Conservation (phyloP, 768 basidiomycete species). For the Cyclocybe cylindracea region DNA sequence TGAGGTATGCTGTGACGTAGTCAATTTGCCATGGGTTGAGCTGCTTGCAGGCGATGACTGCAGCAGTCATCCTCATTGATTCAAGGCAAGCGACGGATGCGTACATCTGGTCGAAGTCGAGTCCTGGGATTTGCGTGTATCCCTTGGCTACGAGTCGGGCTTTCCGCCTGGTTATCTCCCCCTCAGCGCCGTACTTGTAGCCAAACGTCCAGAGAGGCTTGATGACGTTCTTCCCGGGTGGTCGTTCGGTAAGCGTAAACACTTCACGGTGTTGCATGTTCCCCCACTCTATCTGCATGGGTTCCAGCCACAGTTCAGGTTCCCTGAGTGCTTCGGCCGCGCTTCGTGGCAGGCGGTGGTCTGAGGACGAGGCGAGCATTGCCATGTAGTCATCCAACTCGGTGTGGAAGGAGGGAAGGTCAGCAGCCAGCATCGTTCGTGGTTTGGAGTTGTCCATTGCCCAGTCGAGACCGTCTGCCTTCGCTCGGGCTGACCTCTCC, state of each 20-base stretch:
- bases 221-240: constrained; percentile 18
- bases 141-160: constrained; percentile 22
- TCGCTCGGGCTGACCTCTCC: too few relatives aligned
- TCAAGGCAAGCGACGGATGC: constrained; percentile 18
- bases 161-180: constrained; percentile 29
- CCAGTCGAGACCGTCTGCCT: too few relatives aligned
- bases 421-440: too few relatives aligned
- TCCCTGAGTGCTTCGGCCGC: background rate
- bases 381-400: background rate
- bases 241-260: constrained; percentile 12
- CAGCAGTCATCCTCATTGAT: constrained; percentile 19
- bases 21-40: constrained; percentile 34
- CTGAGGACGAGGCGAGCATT: too few relatives aligned
- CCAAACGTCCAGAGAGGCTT: constrained; percentile 3
- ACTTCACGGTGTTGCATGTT: constrained; percentile 14
- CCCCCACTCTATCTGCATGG: constrained; percentile 6
- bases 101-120: constrained; percentile 29
- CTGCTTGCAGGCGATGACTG: constrained; percentile 24
- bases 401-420: background rate
- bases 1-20: constrained; percentile 36
- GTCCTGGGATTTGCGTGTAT: constrained; percentile 32
- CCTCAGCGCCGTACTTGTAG: constrained; percentile 28
- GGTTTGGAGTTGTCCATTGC: too few relatives aligned
- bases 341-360: background rate
- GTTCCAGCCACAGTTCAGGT: background rate